phyloP scores from a whole-genome alignment of 352 stramenopile species.

The Globisporangium camurandrum region DNA sequence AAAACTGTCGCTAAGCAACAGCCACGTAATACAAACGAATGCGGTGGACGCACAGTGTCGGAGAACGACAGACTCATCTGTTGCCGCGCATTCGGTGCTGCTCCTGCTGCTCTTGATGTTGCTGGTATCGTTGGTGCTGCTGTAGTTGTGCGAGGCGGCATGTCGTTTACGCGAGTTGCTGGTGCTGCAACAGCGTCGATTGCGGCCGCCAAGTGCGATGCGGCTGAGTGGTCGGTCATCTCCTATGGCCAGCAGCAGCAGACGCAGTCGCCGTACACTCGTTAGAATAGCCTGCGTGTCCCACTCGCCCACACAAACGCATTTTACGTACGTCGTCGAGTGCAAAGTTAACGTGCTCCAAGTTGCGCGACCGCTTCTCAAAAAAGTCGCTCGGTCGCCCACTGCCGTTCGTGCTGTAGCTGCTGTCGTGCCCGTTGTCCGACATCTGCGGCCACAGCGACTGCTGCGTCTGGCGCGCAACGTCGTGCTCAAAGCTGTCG shows the following conservation, averaged over 20 bases:
- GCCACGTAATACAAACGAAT: background rate
- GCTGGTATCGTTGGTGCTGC: background rate
- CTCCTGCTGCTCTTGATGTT: background rate
- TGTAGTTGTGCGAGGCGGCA: too few species aligned
- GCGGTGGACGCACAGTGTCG: constrained; percentile 15
- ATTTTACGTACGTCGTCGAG: constrained; percentile 11
- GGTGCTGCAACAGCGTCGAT: too few species aligned
- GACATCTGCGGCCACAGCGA: too few species aligned
- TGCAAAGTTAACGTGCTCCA: constrained; percentile 65
- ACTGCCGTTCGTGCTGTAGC: constrained; percentile 10
- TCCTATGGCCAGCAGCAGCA: background rate
- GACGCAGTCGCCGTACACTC: background rate
- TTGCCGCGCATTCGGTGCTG: background rate
- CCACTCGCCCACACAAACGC: background rate
- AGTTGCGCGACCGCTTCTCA: constrained; percentile 56
- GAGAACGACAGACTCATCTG: constrained; percentile 21
- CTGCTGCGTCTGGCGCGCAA: constrained; percentile 14
- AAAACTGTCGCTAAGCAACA: background rate
- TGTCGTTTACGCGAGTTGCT: too few species aligned
- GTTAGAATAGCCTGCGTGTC: too few species aligned
- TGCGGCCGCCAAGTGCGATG: too few species aligned
- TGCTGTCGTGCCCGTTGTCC: constrained; percentile 12
- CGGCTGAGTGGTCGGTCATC: too few species aligned
- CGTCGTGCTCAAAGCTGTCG: constrained; percentile 36
- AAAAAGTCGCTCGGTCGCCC: constrained; percentile 64